Percentiles rank a stretch among this genome's conserved stretches.
Evolutionary conservation across 495 filamentous ascomycete species (phyloP).

Genomic region (Glutinoglossum americanum): DNA sequence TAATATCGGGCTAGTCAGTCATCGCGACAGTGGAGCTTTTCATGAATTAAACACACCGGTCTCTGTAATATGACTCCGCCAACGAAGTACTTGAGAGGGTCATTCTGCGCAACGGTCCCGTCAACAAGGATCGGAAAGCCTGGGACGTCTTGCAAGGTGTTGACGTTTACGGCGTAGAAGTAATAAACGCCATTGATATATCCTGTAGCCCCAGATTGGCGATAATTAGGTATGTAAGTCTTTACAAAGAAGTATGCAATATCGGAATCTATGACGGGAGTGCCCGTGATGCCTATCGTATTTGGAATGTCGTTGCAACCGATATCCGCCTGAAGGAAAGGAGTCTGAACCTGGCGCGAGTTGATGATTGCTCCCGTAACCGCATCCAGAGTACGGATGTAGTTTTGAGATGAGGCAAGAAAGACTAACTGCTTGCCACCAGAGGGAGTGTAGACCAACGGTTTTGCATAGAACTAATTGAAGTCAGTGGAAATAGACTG

Average conservation of each 20-base stretch:
- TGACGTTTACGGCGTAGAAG: constrained; percentile 18
- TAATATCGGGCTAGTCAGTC: too few species aligned
- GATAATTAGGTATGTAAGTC: constrained; percentile 14
- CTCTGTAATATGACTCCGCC: constrained; percentile 18
- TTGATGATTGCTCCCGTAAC: constrained; percentile 15
- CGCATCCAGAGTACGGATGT: constrained; percentile 18
- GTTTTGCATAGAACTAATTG: constrained; percentile 19
- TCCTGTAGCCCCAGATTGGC: constrained; percentile 7
- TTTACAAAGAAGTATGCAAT: constrained; percentile 19
- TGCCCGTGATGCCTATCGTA: constrained; percentile 9
- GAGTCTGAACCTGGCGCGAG: constrained; percentile 14
- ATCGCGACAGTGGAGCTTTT: background rate
- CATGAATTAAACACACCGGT: constrained; percentile 3
- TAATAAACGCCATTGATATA: constrained; percentile 14
- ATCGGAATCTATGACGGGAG: constrained; percentile 11
- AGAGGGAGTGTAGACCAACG: constrained; percentile 20
- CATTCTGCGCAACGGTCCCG: constrained; percentile 14
- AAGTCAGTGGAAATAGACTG: background rate
- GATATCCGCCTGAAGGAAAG: constrained; percentile 19
- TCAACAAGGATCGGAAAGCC: constrained; percentile 16
- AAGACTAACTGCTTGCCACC: constrained; percentile 19
- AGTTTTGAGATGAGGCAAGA: constrained; percentile 20
- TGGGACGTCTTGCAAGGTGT: constrained; percentile 15
- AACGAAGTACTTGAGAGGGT: constrained; percentile 16
- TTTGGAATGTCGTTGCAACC: constrained; percentile 21